These are phyloP conservation scores for Boletales sp. DNA, from an alignment of 768 basidiomycete genomes.

Conservation along the genomic window DNA sequence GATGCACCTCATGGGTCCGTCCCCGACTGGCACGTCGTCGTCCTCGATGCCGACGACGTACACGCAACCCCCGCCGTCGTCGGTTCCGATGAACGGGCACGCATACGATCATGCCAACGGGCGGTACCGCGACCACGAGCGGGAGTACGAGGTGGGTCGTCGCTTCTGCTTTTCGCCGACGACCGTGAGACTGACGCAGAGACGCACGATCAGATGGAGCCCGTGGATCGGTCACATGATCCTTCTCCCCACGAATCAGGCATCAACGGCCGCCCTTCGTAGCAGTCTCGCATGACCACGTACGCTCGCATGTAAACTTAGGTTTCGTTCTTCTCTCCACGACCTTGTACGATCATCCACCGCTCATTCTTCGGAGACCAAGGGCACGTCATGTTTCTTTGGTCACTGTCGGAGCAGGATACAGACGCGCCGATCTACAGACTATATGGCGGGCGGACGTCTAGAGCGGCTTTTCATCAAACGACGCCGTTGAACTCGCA, in stretches of 20 bases:
- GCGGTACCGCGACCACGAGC: constrained; percentile 22
- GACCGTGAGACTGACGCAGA: not conserved
- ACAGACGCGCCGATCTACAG: too few species aligned
- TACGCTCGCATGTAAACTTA: not conserved
- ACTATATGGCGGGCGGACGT: not conserved
- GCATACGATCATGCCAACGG: constrained; percentile 23
- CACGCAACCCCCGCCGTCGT: constrained; percentile 6
- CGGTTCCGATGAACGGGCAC: constrained; percentile 24
- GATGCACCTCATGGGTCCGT: constrained; percentile 29
- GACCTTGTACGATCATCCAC: not conserved
- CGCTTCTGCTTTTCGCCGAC: not conserved
- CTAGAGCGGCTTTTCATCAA: constrained; percentile 12
- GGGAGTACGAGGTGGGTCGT: constrained; percentile 21
- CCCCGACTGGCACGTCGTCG: constrained; percentile 20
- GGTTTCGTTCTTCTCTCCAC: not conserved
- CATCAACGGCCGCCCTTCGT: constrained; percentile 22
- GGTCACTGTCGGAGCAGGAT: too few species aligned
- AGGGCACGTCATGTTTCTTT: too few species aligned
- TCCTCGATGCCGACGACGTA: constrained; percentile 15
- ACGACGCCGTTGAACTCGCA: constrained; percentile 4
- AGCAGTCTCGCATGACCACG: not conserved
- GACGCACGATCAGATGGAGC: constrained; percentile 4
- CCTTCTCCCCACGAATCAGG: constrained; percentile 20
- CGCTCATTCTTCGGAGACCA: too few species aligned
- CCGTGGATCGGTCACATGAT: constrained; percentile 17